Percentiles rank a stretch among this genome's conserved stretches.
Evolutionary conservation across 169 alveolate genomes (phyloP).

Genomic region (Plasmodium adleri): DNA sequence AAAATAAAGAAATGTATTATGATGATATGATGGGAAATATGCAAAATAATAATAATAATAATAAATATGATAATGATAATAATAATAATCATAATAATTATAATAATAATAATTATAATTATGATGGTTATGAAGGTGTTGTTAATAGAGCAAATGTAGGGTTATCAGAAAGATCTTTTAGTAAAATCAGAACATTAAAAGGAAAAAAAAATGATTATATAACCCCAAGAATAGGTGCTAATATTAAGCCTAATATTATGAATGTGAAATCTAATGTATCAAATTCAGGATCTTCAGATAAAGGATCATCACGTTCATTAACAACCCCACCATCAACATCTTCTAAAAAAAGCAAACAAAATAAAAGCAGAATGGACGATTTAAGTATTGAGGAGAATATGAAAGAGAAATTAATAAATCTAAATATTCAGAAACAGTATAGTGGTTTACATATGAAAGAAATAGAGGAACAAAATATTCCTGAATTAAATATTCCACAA

Average conservation of each 20-base stretch:
- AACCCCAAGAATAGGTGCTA: conserved; percentile 64
- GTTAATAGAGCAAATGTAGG: conserved; percentile 5
- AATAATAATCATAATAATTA: background rate
- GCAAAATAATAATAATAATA: background rate
- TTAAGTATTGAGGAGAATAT: conserved; percentile 10
- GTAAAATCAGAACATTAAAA: conserved; percentile 34
- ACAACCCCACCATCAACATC: conserved; percentile 3
- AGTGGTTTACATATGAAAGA: background rate
- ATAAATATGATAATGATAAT: background rate
- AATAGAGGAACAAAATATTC: background rate
- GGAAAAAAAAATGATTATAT: conserved; percentile 46
- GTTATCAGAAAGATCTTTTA: conserved; percentile 4
- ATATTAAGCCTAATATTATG: background rate
- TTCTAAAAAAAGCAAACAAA: conserved; percentile 30
- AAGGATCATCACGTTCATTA: conserved; percentile 5
- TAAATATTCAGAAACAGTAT: conserved; percentile 4
- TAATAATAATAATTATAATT: background rate
- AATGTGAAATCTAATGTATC: conserved; percentile 7
- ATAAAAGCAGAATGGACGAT: conserved; percentile 15
- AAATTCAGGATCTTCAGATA: conserved; percentile 19
- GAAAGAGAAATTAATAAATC: conserved; percentile 13
- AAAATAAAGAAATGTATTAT: conserved; percentile 8
- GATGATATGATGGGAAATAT: background rate
- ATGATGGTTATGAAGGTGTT: background rate
- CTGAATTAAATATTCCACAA: conserved; percentile 5